Percentiles rank a stretch among this genome's conserved stretches.
Conservation (phyloP, 108 stramenopile genomes). For the Cyclotella kingstonii region DNA sequence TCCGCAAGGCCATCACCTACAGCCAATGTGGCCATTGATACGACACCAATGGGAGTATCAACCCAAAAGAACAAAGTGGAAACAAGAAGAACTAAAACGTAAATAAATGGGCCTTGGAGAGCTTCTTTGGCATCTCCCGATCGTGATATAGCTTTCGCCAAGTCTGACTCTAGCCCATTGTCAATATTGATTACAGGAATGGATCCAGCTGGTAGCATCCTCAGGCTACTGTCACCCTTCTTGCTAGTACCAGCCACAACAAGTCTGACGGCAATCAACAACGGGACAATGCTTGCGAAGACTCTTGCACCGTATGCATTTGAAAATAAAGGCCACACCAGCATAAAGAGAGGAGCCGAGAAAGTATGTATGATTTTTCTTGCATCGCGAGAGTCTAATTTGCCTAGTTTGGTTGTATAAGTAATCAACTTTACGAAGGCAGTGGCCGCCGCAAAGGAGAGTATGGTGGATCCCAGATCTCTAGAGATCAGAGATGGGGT, state of each 20-base stretch:
- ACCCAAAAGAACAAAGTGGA: constrained; percentile 70
- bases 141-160: constrained; percentile 69
- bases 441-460: constrained; percentile 50
- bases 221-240: background rate
- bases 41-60: constrained; percentile 49
- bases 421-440: constrained; percentile 56
- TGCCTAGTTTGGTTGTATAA: constrained; percentile 31
- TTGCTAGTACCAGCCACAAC: constrained; percentile 54
- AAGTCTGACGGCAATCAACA: constrained; percentile 53
- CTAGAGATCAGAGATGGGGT: constrained; percentile 41
- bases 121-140: constrained; percentile 69
- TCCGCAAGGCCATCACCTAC: constrained; percentile 85
- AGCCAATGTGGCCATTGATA: constrained; percentile 72
- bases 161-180: constrained; percentile 10
- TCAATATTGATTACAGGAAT: too few species aligned
- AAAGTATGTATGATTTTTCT: constrained; percentile 78
- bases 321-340: constrained; percentile 79
- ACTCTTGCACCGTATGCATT: constrained; percentile 53
- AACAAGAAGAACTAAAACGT: constrained; percentile 52
- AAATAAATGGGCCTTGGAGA: constrained; percentile 80
- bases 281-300: constrained; percentile 63
- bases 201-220: too few species aligned
- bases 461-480: constrained; percentile 48
- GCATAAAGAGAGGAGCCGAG: constrained; percentile 67
- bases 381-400: constrained; percentile 53